phyloP scores from a whole-genome alignment of 352 stramenopile genomes.

The Phytophthora hybrid region DNA sequence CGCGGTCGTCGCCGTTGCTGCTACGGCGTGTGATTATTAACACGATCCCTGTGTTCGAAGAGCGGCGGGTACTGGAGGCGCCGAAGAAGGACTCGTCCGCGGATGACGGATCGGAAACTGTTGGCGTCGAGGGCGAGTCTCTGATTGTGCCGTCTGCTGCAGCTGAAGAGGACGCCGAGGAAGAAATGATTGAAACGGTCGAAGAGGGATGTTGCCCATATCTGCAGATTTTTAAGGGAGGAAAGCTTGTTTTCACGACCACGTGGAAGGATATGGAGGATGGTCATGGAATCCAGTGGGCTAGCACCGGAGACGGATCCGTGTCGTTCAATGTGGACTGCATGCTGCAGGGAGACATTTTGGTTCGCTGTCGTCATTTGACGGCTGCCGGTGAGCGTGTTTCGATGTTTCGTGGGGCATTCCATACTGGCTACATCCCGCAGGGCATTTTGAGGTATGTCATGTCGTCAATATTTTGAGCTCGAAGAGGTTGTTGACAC shows the following conservation, averaged over 20 bases:
- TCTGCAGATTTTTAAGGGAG: conserved; percentile 98
- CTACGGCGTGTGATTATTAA: conserved; percentile 98
- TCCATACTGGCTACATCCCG: conserved; percentile 98
- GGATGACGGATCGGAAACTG: conserved; percentile 36
- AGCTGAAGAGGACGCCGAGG: conserved; percentile 41
- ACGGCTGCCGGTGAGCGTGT: conserved; percentile 89
- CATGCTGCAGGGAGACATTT: conserved; percentile 97
- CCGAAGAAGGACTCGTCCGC: conserved; percentile 49
- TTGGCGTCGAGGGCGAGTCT: conserved; percentile 43
- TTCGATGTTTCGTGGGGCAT: conserved; percentile 98
- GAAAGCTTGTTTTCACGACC: conserved; percentile 96
- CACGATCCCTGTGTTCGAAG: conserved; percentile 90
- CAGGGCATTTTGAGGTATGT: conserved; percentile 92
- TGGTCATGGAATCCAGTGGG: conserved; percentile 93
- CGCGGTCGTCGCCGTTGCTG: conserved; percentile 93
- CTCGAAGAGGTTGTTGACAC: conserved; percentile 1
- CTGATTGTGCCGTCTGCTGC: conserved; percentile 20
- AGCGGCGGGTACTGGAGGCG: conserved; percentile 64
- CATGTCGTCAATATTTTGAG: background rate
- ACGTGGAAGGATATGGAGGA: conserved; percentile 90
- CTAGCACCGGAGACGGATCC: conserved; percentile 83
- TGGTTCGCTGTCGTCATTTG: conserved; percentile 96
- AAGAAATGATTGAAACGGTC: conserved; percentile 66
- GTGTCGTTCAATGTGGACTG: conserved; percentile 96
- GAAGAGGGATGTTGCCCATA: conserved; percentile 97